These are phyloP conservation scores for Aspergillus fijiensis DNA, from an alignment of 2,329 filamentous ascomycete species.

Conservation along the genomic window DNA sequence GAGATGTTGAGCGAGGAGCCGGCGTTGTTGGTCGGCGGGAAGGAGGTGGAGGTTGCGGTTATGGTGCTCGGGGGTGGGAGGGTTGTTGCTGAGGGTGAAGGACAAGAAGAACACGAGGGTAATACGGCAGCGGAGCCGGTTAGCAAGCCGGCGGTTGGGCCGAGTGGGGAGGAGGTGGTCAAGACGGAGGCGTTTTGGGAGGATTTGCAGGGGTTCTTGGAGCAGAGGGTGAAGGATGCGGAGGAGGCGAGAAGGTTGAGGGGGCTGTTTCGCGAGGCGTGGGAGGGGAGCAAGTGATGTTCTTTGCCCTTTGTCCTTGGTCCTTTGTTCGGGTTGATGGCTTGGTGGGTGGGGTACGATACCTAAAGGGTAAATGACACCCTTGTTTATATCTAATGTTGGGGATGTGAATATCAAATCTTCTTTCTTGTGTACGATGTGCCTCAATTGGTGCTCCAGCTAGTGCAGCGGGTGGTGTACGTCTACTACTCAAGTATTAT, in stretches of 20 bases:
- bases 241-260: constrained; percentile 63
- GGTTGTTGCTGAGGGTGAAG: constrained; percentile 36
- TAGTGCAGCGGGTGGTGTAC: not conserved
- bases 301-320: not conserved
- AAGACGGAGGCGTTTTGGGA: constrained; percentile 77
- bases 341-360: too few species aligned
- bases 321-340: too few species aligned
- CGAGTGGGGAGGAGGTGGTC: constrained; percentile 61
- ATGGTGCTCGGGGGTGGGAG: constrained; percentile 80
- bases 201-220: constrained; percentile 77
- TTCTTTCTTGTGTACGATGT: not conserved
- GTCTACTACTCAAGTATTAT: not conserved
- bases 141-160: constrained; percentile 49
- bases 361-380: constrained; percentile 8
- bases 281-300: constrained; percentile 41
- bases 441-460: not conserved
- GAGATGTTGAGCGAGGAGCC: constrained; percentile 65
- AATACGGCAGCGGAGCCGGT: constrained; percentile 20
- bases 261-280: constrained; percentile 68
- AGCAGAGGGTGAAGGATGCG: constrained; percentile 73
- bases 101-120: constrained; percentile 22
- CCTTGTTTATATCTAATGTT: not conserved
- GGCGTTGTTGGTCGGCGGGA: constrained; percentile 40
- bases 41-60: constrained; percentile 70
- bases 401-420: not conserved